phyloP scores from a whole-genome alignment of 2,329 filamentous ascomycete species.

The Colletotrichum spaethianum region DNA sequence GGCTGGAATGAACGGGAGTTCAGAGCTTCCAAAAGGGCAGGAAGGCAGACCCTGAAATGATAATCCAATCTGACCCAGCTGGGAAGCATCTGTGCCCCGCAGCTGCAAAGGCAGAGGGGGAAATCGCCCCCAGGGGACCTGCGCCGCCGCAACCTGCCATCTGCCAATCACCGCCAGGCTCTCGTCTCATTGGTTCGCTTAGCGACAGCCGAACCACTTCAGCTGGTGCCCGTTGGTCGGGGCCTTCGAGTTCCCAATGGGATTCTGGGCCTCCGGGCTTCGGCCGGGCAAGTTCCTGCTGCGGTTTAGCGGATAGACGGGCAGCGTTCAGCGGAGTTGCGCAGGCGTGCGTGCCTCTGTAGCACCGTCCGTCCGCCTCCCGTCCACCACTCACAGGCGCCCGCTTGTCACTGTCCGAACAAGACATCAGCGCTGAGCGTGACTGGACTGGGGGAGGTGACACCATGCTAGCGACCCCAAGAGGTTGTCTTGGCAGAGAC shows the following conservation, averaged over 20 bases:
- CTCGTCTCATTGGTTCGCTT: slow-evolving; percentile 35
- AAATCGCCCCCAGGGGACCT: not conserved
- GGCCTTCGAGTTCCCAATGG: not conserved
- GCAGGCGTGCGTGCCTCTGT: slow-evolving; percentile 7
- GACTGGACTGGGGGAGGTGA: not conserved
- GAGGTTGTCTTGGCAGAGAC: slow-evolving; percentile 25
- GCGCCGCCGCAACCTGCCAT: not conserved
- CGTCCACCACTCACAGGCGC: slow-evolving; percentile 13
- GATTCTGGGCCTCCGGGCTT: not conserved
- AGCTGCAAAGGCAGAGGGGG: slow-evolving; percentile 3
- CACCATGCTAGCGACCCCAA: slow-evolving; percentile 1
- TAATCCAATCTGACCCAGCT: not conserved
- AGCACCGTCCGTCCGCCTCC: too few species aligned
- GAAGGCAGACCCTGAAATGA: slow-evolving; percentile 15
- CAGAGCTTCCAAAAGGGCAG: not conserved
- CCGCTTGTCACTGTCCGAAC: slow-evolving; percentile 10
- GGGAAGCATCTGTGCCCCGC: slow-evolving; percentile 3
- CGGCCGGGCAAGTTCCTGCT: not conserved
- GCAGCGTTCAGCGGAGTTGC: not conserved
- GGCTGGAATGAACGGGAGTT: too few species aligned
- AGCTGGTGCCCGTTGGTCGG: not conserved
- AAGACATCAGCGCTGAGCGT: slow-evolving; percentile 1
- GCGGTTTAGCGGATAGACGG: slow-evolving; percentile 2
- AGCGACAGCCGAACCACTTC: not conserved
- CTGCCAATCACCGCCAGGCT: not conserved